phyloP scores from a whole-genome alignment of 2,329 filamentous ascomycete genomes.

The Hymenoscyphus albidus region DNA sequence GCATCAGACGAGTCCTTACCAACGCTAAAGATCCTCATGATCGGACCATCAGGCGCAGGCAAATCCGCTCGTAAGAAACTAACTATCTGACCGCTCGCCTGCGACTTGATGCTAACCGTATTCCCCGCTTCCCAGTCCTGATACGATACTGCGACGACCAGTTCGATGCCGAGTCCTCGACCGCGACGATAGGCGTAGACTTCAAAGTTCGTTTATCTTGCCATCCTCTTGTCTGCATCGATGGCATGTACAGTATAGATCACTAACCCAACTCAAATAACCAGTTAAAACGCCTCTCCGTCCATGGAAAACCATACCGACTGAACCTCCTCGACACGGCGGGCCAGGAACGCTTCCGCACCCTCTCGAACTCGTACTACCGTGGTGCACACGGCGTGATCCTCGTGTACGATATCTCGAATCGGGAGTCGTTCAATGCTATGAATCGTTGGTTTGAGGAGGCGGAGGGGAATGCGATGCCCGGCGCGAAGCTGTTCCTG shows the following conservation, averaged over 20 bases:
- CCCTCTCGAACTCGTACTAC: slow-evolving; percentile 91
- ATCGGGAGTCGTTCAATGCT: slow-evolving; percentile 49
- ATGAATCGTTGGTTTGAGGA: slow-evolving; percentile 55
- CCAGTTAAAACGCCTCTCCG: slow-evolving; percentile 50
- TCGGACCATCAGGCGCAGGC: slow-evolving; percentile 53
- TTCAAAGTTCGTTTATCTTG: slow-evolving; percentile 44
- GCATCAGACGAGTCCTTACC: slow-evolving; percentile 46
- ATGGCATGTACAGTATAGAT: not conserved
- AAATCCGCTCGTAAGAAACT: slow-evolving; percentile 49
- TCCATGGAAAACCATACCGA: slow-evolving; percentile 49
- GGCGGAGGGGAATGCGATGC: slow-evolving; percentile 46
- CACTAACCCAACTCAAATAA: no score
- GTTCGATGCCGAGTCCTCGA: slow-evolving; percentile 51
- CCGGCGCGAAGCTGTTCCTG: slow-evolving; percentile 47
- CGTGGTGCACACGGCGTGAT: slow-evolving; percentile 94
- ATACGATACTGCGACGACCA: slow-evolving; percentile 55
- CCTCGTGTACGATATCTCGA: slow-evolving; percentile 86
- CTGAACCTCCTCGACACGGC: slow-evolving; percentile 73
- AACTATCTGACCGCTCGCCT: not conserved
- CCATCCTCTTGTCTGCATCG: not conserved
- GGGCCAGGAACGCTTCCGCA: slow-evolving; percentile 92
- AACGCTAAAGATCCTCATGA: slow-evolving; percentile 51
- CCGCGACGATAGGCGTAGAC: slow-evolving; percentile 55
- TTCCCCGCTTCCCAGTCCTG: slow-evolving; percentile 40
- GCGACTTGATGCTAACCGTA: slow-evolving; percentile 7